Evolutionary conservation across 2,329 filamentous ascomycete species (phyloP).

Genomic region (Blumeria graminis): DNA sequence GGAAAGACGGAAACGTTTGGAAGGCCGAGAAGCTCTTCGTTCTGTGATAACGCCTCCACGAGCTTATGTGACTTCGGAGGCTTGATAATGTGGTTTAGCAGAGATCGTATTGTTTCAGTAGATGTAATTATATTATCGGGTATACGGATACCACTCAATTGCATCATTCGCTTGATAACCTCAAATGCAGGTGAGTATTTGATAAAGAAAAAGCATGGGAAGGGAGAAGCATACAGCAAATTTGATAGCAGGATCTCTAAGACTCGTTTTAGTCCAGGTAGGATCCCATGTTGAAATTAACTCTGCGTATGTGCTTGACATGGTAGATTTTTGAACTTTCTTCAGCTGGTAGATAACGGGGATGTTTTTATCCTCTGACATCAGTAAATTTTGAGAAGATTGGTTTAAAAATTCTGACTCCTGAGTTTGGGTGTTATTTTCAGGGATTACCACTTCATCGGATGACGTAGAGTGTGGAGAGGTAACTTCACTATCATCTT

Average conservation of each 20-base stretch:
- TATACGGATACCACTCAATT: conserved; percentile 55
- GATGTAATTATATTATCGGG: conserved; percentile 42
- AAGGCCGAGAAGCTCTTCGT: conserved; percentile 24
- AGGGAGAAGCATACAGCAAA: conserved; percentile 37
- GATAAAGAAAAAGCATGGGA: not conserved
- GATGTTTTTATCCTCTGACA: not conserved
- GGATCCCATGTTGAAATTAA: conserved; percentile 22
- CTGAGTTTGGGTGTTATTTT: conserved; percentile 8
- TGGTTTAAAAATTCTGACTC: conserved; percentile 9
- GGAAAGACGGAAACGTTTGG: conserved; percentile 47
- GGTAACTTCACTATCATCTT: not conserved
- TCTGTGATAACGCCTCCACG: conserved; percentile 27
- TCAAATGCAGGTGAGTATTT: conserved; percentile 16
- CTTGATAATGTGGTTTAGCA: conserved; percentile 29
- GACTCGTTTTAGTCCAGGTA: conserved; percentile 31
- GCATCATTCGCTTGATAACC: conserved; percentile 59
- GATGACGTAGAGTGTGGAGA: not conserved
- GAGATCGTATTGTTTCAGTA: conserved; percentile 26
- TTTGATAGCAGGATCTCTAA: conserved; percentile 36
- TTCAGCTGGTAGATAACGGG: not conserved
- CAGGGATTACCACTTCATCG: conserved; percentile 5
- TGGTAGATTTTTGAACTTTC: not conserved
- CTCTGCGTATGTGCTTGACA: conserved; percentile 6
- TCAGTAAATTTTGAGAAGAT: conserved; percentile 8
- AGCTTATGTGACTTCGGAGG: conserved; percentile 37